Conservation (phyloP, 163 green algal species). For the Scenedesmus sp. region DNA sequence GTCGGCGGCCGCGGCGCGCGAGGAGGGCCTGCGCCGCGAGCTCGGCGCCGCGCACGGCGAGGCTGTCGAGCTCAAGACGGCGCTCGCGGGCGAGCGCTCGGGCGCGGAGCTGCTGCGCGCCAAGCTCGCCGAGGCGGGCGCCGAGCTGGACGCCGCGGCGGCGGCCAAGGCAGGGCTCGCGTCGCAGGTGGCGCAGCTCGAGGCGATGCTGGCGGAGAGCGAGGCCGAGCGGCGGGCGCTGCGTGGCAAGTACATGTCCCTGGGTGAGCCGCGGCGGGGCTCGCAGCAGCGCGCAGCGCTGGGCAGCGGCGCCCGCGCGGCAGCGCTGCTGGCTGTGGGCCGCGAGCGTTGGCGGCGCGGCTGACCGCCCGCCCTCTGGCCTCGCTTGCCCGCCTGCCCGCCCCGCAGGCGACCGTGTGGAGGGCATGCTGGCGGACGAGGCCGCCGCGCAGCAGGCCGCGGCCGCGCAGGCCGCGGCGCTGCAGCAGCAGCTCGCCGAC, state of each 20-base stretch:
- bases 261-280: too few relatives aligned
- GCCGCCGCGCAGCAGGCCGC: slow-evolving; percentile 24
- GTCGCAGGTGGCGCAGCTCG: slow-evolving; percentile 16
- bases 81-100: background rate
- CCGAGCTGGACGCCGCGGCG: background rate
- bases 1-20: background rate
- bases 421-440: slow-evolving; percentile 35
- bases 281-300: too few relatives aligned
- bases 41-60: slow-evolving; percentile 2
- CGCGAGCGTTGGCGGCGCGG: too few relatives aligned
- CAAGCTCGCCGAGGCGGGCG: background rate
- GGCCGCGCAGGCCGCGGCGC: background rate
- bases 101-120: background rate
- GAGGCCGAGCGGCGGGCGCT: slow-evolving; percentile 35
- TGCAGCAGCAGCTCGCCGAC: slow-evolving; percentile 22
- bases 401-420: slow-evolving; percentile 31
- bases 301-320: too few relatives aligned
- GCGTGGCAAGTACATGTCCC: slow-evolving; percentile 24
- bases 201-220: slow-evolving; percentile 37
- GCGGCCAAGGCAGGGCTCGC: slow-evolving; percentile 11
- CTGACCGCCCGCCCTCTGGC: too few relatives aligned
- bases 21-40: slow-evolving; percentile 15
- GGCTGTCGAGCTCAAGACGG: background rate
- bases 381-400: too few relatives aligned
- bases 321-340: background rate